Evolutionary conservation across 805 yeast species (phyloP).

Genomic region (Ogataea pignaliae): DNA sequence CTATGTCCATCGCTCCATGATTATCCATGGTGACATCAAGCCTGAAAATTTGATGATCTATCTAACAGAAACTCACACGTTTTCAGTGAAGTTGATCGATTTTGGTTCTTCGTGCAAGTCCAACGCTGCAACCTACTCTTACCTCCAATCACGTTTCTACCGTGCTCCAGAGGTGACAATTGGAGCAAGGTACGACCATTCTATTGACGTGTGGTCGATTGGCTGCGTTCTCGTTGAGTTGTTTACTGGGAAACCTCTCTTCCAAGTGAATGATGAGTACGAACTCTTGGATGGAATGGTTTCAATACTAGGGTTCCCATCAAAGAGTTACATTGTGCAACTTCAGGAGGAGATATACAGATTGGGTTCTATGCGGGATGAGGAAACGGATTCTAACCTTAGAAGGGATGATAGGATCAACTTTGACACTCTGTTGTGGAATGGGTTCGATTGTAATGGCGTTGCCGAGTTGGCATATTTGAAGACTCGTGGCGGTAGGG

Average conservation of each 20-base stretch:
- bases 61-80: slow-evolving; percentile 33
- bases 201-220: slow-evolving; percentile 82
- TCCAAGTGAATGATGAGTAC: slow-evolving; percentile 46
- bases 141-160: slow-evolving; percentile 63
- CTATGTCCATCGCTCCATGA: slow-evolving; percentile 49
- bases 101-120: slow-evolving; percentile 64
- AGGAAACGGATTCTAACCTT: neutral
- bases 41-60: slow-evolving; percentile 74
- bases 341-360: slow-evolving; percentile 35
- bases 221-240: slow-evolving; percentile 92
- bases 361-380: slow-evolving; percentile 22
- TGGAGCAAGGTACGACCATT: slow-evolving; percentile 56
- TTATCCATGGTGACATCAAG: slow-evolving; percentile 82
- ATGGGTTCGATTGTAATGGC: slow-evolving; percentile 30
- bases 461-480: slow-evolving; percentile 18
- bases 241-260: slow-evolving; percentile 49
- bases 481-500: neutral
- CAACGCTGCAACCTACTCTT: slow-evolving; percentile 42
- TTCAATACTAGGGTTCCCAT: slow-evolving; percentile 46
- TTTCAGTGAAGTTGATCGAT: slow-evolving; percentile 63
- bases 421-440: slow-evolving; percentile 33
- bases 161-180: slow-evolving; percentile 75
- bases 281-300: slow-evolving; percentile 41
- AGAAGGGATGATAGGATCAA: slow-evolving; percentile 7
- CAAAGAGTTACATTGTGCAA: slow-evolving; percentile 33